Percentiles rank a stretch among this genome's conserved stretches.
Evolutionary conservation across 2,329 filamentous ascomycete species (phyloP).

Genomic region (Cladosporium sp.): DNA sequence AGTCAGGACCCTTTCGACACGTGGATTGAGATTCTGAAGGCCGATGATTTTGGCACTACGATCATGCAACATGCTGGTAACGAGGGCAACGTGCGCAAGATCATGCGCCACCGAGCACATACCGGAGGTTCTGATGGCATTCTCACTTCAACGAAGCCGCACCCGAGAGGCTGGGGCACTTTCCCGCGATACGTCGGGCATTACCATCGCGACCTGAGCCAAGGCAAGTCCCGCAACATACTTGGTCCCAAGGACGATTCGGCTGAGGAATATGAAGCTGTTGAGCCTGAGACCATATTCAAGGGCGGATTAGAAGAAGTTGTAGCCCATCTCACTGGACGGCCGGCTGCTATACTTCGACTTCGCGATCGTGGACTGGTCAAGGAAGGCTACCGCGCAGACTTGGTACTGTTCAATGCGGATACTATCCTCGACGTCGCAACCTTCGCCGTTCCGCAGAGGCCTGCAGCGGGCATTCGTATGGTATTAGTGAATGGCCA

Average conservation of each 20-base stretch:
- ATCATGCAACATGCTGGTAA: slow-evolving; percentile 26
- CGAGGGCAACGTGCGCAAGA: slow-evolving; percentile 25
- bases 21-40: slow-evolving; percentile 24
- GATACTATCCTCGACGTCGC: slow-evolving; percentile 23
- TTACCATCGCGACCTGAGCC: slow-evolving; percentile 23
- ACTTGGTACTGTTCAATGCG: slow-evolving; percentile 25
- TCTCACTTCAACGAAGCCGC: slow-evolving; percentile 26
- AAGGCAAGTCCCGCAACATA: slow-evolving; percentile 21
- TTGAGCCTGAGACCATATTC: slow-evolving; percentile 23
- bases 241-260: slow-evolving; percentile 16
- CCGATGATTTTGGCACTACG: slow-evolving; percentile 25
- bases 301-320: slow-evolving; percentile 26
- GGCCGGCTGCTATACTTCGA: slow-evolving; percentile 21
- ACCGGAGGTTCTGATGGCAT: slow-evolving; percentile 28
- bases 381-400: slow-evolving; percentile 22
- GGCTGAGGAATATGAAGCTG: slow-evolving; percentile 16
- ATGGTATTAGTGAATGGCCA: slow-evolving; percentile 25
- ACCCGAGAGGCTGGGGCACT: slow-evolving; percentile 28
- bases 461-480: slow-evolving; percentile 23
- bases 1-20: slow-evolving; percentile 23
- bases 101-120: slow-evolving; percentile 26
- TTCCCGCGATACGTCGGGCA: slow-evolving; percentile 27
- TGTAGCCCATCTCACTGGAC: slow-evolving; percentile 25
- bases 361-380: slow-evolving; percentile 23
- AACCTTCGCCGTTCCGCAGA: slow-evolving; percentile 24